Percentiles rank a stretch among this genome's conserved stretches.
phyloP scores from a whole-genome alignment of 306 rosid genomes.

The Luffa aegyptiaca region DNA sequence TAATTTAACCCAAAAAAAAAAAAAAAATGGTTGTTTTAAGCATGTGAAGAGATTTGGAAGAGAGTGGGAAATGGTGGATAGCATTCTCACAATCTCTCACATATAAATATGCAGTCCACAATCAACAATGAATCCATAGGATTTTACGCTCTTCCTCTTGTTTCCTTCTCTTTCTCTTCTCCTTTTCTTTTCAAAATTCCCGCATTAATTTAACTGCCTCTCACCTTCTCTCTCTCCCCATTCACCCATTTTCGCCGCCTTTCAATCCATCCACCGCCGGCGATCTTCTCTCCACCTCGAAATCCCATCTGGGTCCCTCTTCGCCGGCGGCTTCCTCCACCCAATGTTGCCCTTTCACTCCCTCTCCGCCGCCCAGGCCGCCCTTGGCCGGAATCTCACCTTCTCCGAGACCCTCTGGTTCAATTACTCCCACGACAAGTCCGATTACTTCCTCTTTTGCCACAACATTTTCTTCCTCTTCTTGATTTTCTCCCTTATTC shows the following conservation, averaged over 20 bases:
- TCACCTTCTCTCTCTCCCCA: neutral
- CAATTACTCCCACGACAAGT: conserved; percentile 57
- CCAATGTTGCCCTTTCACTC: conserved; percentile 60
- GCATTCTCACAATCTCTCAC: neutral
- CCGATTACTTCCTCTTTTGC: conserved; percentile 65
- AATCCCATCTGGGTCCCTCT: neutral
- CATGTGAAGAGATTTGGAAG: neutral
- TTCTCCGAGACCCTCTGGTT: conserved; percentile 62
- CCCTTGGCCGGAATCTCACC: conserved; percentile 55
- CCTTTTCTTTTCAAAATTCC: neutral
- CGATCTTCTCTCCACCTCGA: neutral
- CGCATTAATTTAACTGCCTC: neutral
- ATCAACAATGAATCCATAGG: neutral
- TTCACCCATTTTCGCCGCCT: neutral
- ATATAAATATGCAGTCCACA: neutral
- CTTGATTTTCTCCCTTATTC: conserved; percentile 44
- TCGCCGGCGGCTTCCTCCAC: neutral
- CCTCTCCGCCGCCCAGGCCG: conserved; percentile 36
- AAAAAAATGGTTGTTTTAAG: no score
- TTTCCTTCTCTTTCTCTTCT: neutral
- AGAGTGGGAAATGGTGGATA: neutral
- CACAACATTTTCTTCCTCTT: conserved; percentile 66
- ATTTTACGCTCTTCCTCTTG: neutral
- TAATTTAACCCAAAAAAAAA: no score
- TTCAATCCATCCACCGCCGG: neutral